These are phyloP conservation scores for Thielaviopsis punctulata DNA, from an alignment of 2,329 filamentous ascomycete genomes.

Conservation along the genomic window DNA sequence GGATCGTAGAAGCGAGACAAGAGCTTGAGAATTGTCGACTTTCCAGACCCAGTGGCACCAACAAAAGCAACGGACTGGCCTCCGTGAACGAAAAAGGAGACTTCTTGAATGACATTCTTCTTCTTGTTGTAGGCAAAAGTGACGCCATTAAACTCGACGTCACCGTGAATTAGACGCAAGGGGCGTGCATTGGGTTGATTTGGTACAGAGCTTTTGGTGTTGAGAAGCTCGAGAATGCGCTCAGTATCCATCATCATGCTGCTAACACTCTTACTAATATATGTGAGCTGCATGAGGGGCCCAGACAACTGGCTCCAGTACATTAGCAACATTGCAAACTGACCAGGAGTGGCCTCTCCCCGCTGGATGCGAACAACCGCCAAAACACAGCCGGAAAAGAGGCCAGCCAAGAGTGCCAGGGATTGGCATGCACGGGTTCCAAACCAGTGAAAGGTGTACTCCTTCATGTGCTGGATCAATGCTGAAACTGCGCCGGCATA, in stretches of 20 bases:
- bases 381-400: constrained; percentile 44
- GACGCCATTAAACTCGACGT: constrained; percentile 37
- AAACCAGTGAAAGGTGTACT: constrained; percentile 13
- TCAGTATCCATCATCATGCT: constrained; percentile 41
- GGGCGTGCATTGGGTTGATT: constrained; percentile 33
- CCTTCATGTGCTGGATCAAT: constrained; percentile 5
- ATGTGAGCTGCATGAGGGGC: constrained; percentile 52
- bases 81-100: constrained; percentile 32
- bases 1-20: constrained; percentile 43
- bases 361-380: constrained; percentile 49
- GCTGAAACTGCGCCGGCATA: constrained; percentile 30
- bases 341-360: constrained; percentile 42
- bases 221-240: constrained; percentile 39
- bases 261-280: constrained; percentile 37
- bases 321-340: constrained; percentile 53
- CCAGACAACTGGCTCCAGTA: constrained; percentile 60
- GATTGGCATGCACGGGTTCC: constrained; percentile 31
- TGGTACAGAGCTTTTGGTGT: constrained; percentile 35
- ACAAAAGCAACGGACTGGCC: constrained; percentile 43
- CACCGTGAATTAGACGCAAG: constrained; percentile 32
- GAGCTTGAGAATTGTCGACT: constrained; percentile 41
- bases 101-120: constrained; percentile 36
- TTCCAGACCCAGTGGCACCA: constrained; percentile 41
- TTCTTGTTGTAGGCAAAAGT: constrained; percentile 42
- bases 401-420: constrained; percentile 49